Evolutionary conservation across 306 rosid genomes (phyloP).

Genomic region (Castanea sativa): DNA sequence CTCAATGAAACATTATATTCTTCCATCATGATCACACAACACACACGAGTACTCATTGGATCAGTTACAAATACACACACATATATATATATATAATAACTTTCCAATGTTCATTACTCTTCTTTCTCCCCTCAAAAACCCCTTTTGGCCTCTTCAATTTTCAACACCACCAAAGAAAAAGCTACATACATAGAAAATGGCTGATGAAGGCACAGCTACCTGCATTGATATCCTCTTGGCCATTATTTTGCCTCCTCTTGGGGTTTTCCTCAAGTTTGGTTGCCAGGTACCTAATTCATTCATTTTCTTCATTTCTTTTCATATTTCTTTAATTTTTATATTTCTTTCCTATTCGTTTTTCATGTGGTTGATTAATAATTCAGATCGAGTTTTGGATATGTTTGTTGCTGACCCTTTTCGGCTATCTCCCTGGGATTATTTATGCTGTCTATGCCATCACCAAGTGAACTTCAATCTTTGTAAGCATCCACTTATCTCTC

Average conservation of each 20-base stretch:
- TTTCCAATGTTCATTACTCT: too few relatives aligned
- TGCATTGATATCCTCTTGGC: slow-evolving; percentile 70
- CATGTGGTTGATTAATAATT: not conserved
- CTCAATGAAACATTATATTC: too few relatives aligned
- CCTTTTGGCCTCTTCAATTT: too few relatives aligned
- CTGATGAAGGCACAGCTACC: slow-evolving; percentile 41
- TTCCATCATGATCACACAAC: too few relatives aligned
- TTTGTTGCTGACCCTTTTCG: slow-evolving; percentile 61
- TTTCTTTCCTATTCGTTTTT: not conserved
- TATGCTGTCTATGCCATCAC: slow-evolving; percentile 67
- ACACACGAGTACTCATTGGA: not conserved
- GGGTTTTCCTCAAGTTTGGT: slow-evolving; percentile 83
- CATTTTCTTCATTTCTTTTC: too few relatives aligned
- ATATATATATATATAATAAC: too few relatives aligned
- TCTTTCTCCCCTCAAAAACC: not conserved
- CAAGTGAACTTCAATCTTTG: slow-evolving; percentile 46
- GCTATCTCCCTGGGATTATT: slow-evolving; percentile 73
- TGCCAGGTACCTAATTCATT: slow-evolving; percentile 40
- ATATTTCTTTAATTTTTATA: too few relatives aligned
- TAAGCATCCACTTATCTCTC: slow-evolving; percentile 16
- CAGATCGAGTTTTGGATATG: slow-evolving; percentile 92
- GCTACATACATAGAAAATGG: slow-evolving; percentile 12
- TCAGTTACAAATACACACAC: not conserved
- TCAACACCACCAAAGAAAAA: not conserved
- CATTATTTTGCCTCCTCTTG: slow-evolving; percentile 83